Evolutionary conservation across 371 early-diverging fungal species (phyloP), one percentile per base, ranked within the genome.

Genomic region (Umbelopsis sp.): DNA sequence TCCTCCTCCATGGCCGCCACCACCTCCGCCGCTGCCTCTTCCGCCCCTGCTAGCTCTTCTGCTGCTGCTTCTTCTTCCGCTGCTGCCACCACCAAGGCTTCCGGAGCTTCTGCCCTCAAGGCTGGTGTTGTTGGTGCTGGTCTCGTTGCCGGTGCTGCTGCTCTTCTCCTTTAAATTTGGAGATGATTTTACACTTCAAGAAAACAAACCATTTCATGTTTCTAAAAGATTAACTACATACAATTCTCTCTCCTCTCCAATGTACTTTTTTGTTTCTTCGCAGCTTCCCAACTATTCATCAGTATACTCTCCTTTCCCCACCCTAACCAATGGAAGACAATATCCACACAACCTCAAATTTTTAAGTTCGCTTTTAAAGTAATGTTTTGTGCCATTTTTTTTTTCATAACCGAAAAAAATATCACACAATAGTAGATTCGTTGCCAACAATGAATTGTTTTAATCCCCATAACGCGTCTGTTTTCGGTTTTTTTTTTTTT

Each of bases 61-160:
- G 4, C 64, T 64, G 50, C 50, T 52, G 48, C 65, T 51, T 12
- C 65, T 20, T 18, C 63, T 41, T 18, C 69, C 32, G 70, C 76
- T 65, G 69, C 67, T 41, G 44, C 35, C 2, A n/a, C 67, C 24
- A 29, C 57, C 37, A 32, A 52, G 25, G 29, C 53, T 51, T 25
- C 25, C 12, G 44, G 44, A 12, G 44, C 63, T 44, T 22, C 38
- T 48, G 71, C 69, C 50, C 69, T 63, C 74, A 76, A 76, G 76
- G 73, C 73, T 67, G 63, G 63, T 37, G 70, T 69, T 41, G 72
- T 71, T 62, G 63, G 71, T 65, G 76, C 74, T 73, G 71, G 51
- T 65, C 51, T 66, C 24, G 76, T 69, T 41, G 69, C 69, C 48
- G 76, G 71, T 52, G 76, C 74, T 69, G 76, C 76, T 63, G 76